phyloP scores from a whole-genome alignment of 208 protist species.

The Wallacemonas sp. region DNA sequence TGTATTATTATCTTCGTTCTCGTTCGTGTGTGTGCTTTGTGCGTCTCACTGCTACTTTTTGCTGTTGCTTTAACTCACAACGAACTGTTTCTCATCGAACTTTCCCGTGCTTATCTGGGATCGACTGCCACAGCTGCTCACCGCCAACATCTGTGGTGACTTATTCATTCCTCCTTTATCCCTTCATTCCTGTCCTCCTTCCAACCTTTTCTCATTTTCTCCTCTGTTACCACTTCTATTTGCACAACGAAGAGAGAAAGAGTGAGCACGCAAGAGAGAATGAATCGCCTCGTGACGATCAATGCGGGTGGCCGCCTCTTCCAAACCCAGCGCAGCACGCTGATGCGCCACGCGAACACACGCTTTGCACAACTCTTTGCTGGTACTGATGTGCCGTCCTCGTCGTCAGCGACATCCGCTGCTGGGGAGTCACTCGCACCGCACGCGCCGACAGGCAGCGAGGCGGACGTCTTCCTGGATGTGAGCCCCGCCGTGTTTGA shows the following conservation, averaged over 20 bases:
- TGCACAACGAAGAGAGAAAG: background rate
- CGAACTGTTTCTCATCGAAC: too few species aligned
- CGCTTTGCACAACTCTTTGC: constrained; percentile 63
- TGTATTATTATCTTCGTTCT: background rate
- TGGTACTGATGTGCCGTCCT: background rate
- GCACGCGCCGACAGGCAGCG: background rate
- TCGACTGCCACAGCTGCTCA: background rate
- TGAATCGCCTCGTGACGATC: constrained; percentile 50
- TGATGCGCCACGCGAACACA: constrained; percentile 67
- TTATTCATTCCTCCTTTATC: background rate
- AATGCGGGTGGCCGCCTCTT: constrained; percentile 76
- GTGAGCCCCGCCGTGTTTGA: constrained; percentile 81
- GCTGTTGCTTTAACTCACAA: background rate
- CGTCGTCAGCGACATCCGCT: too few species aligned
- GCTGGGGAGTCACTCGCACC: too few species aligned
- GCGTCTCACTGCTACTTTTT: background rate
- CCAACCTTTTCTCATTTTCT: background rate
- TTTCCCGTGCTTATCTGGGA: background rate
- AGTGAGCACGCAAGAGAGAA: constrained; percentile 14
- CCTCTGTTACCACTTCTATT: constrained; percentile 5
- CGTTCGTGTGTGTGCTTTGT: constrained; percentile 4
- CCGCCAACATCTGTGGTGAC: background rate
- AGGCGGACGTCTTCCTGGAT: constrained; percentile 72
- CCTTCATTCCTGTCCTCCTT: background rate
- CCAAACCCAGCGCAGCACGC: constrained; percentile 65